Percentiles rank a stretch among this genome's conserved stretches.
These are phyloP conservation scores for Lasiosphaeriaceae sp. DNA, from an alignment of 495 filamentous ascomycete species.

Conservation along the genomic window DNA sequence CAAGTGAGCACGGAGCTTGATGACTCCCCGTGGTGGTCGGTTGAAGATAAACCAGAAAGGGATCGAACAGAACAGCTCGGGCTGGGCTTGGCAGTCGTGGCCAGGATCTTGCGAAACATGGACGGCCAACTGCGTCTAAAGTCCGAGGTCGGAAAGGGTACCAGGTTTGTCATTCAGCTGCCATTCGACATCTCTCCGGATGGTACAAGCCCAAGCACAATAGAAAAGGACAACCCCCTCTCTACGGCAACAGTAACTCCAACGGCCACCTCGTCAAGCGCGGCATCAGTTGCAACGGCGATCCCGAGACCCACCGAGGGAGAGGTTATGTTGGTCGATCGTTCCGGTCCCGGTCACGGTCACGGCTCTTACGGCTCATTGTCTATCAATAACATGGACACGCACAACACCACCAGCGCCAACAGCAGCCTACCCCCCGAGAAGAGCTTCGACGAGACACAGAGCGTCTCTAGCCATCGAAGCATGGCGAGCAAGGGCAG, in stretches of 20 bases:
- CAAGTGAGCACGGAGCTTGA: slow-evolving; percentile 67
- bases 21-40: slow-evolving; percentile 29
- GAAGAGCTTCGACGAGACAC: slow-evolving; percentile 37
- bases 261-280: slow-evolving; percentile 4
- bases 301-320: slow-evolving; percentile 35
- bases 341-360: slow-evolving; percentile 32
- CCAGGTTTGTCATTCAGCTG: slow-evolving; percentile 71
- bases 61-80: slow-evolving; percentile 59
- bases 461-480: slow-evolving; percentile 48
- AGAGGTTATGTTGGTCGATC: slow-evolving; percentile 60
- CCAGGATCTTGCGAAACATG: slow-evolving; percentile 83
- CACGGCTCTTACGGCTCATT: not conserved
- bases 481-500: slow-evolving; percentile 47
- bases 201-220: slow-evolving; percentile 26
- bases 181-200: slow-evolving; percentile 60
- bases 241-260: not conserved
- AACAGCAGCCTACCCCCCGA: slow-evolving; percentile 13
- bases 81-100: slow-evolving; percentile 81
- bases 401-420: not conserved
- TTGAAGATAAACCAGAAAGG: slow-evolving; percentile 25
- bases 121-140: slow-evolving; percentile 84
- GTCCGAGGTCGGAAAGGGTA: slow-evolving; percentile 82
- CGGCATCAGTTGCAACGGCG: slow-evolving; percentile 23
- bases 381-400: too few species aligned
- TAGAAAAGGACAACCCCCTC: slow-evolving; percentile 1